phyloP scores from a whole-genome alignment of 768 basidiomycete species.

The Lentinula sp. region DNA sequence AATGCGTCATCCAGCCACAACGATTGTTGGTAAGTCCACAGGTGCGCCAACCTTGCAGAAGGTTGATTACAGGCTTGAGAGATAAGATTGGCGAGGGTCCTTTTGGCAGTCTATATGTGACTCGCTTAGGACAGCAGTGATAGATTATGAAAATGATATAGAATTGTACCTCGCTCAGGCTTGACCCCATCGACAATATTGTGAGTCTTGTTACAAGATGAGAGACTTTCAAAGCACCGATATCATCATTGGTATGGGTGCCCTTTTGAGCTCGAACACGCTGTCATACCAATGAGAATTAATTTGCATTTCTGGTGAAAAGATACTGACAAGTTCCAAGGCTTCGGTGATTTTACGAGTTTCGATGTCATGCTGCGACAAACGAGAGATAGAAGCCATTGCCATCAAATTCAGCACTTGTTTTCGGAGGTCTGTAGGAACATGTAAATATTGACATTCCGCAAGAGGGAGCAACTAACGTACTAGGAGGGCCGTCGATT shows the following conservation, averaged over 20 bases:
- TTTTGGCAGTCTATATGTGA: neutral
- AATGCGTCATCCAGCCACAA: neutral
- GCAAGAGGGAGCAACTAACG: neutral
- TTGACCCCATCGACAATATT: neutral
- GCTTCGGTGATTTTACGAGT: conserved; percentile 10
- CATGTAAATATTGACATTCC: neutral
- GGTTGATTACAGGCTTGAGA: neutral
- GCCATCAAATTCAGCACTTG: conserved; percentile 37
- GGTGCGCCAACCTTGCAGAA: neutral
- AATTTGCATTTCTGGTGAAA: neutral
- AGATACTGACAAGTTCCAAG: conserved; percentile 17
- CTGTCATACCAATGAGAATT: neutral
- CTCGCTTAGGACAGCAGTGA: neutral
- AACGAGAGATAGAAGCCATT: conserved; percentile 24
- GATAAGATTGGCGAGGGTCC: neutral
- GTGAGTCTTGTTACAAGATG: neutral
- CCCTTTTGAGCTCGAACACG: neutral
- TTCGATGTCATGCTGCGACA: neutral
- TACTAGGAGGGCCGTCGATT: conserved; percentile 13
- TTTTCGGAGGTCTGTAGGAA: conserved; percentile 27
- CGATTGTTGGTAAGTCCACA: neutral
- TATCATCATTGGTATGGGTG: neutral
- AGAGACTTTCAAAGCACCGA: neutral
- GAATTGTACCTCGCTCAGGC: neutral
- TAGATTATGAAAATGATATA: neutral